Base-by-base conservation (phyloP, 495 filamentous ascomycete genomes). In the Talaromyces wortmannii region DNA sequence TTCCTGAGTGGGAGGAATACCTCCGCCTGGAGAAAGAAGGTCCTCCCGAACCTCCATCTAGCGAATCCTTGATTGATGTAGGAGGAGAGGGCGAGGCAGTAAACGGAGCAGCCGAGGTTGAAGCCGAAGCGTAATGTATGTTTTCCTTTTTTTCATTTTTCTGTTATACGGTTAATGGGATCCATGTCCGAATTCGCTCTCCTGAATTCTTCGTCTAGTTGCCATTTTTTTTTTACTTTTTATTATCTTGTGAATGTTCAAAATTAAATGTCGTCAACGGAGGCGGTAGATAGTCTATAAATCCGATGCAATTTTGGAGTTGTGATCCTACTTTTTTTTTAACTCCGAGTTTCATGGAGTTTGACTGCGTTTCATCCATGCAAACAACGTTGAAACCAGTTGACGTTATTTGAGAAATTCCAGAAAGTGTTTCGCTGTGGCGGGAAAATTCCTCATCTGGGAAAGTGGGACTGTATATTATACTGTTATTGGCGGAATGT, bases 1-100 rank as follows among this genome's bases (percentile, higher is more conserved):
- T 97, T 74, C 92, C 92, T 0, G 90, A 96, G 61, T 97, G 92
- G 92, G 88, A 94, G 0, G 89, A 92, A 67, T 96, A 87, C 74
- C 65, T 97, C 60, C 80, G 74, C 62, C 62, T 96, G 49, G 94
- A 97, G 75, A 83, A 78, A 60, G 84, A 91, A 60, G 84, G 84
- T 0, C 63, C 60, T 6, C 63, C 68, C n/a, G 69, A 72, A 44
- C 71, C 71, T 3, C 61, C 71, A 6, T 73, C 71, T 7, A 71
- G 70, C 51, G 66, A 73, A 29, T 77, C 78, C 46, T 62, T 78
- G 53, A 81, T 78, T 48, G 78, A 81, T 54, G 68, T 79, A 36
- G 66, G 77, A 36, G 72, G 59, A 11, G 70, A 71, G 6, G 30
- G 72, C 17, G 67, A 62, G 16, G 67, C 67, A 30, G 60, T 61